Percentiles rank a stretch among this genome's conserved stretches.
Conservation (phyloP, 2,329 filamentous ascomycete genomes). For the Aspergillus sp. region DNA sequence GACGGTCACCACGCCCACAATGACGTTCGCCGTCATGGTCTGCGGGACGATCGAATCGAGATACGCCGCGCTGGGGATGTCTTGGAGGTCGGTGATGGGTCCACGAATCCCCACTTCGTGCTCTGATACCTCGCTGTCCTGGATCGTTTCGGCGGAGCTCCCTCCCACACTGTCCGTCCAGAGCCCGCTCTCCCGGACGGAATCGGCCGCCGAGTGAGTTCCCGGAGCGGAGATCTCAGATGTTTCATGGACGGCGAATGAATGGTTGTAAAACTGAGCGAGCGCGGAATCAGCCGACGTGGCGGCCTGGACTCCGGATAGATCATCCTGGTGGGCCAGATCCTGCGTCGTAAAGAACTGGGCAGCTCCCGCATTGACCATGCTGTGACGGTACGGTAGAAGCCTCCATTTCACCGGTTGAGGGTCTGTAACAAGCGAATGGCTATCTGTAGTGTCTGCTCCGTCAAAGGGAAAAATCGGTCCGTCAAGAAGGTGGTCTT, state of each 20-base stretch:
- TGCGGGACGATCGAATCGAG: constrained; percentile 69
- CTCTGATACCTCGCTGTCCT: constrained; percentile 11
- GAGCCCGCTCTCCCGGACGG: constrained; percentile 24
- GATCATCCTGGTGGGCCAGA: constrained; percentile 17
- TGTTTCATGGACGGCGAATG: constrained; percentile 67
- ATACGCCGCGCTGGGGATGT: constrained; percentile 66
- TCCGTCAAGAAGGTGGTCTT: constrained; percentile 48
- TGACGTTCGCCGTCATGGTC: constrained; percentile 76
- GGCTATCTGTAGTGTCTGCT: constrained; percentile 6
- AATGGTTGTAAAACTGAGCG: constrained; percentile 74
- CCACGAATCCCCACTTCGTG: constrained; percentile 34
- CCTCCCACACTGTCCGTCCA: constrained; percentile 16
- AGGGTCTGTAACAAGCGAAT: constrained; percentile 8
- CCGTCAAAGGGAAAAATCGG: constrained; percentile 39
- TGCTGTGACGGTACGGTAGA: constrained; percentile 10
- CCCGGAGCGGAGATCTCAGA: constrained; percentile 25
- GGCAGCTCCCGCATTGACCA: constrained; percentile 9
- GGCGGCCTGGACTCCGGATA: constrained; percentile 5
- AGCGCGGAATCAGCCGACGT: constrained; percentile 38
- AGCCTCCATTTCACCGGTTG: constrained; percentile 28
- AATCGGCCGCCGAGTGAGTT: constrained; percentile 15
- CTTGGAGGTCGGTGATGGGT: constrained; percentile 61
- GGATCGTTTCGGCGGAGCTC: constrained; percentile 15
- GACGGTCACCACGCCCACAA: constrained; percentile 76
- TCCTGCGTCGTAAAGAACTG: constrained; percentile 31